Percentiles rank a stretch among this genome's conserved stretches.
These are phyloP conservation scores for Hypoxylon sp. DNA, from an alignment of 2,329 filamentous ascomycete species.

Conservation along the genomic window DNA sequence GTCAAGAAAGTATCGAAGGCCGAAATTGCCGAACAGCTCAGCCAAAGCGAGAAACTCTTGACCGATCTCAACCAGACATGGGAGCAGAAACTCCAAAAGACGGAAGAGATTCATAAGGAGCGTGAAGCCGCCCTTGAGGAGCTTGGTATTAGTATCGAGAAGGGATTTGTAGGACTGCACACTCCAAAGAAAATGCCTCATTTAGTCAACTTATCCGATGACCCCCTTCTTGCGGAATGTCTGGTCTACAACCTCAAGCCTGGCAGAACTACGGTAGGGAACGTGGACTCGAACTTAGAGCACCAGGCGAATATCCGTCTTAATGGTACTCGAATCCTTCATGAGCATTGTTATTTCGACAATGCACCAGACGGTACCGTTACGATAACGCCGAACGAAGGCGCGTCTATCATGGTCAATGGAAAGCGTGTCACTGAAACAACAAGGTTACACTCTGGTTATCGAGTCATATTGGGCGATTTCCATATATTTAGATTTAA, in stretches of 20 bases:
- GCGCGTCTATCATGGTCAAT: slow-evolving; percentile 98
- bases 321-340: slow-evolving; percentile 92
- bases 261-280: slow-evolving; percentile 92
- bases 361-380: slow-evolving; percentile 89
- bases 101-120: slow-evolving; percentile 97
- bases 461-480: slow-evolving; percentile 94
- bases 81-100: slow-evolving; percentile 96
- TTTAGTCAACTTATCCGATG: slow-evolving; percentile 96
- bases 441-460: slow-evolving; percentile 89
- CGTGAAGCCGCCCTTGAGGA: slow-evolving; percentile 95
- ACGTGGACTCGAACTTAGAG: slow-evolving; percentile 85
- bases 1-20: slow-evolving; percentile 98
- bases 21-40: slow-evolving; percentile 96
- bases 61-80: slow-evolving; percentile 98
- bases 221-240: slow-evolving; percentile 93
- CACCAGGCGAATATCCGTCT: slow-evolving; percentile 88
- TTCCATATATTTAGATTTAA: slow-evolving; percentile 99
- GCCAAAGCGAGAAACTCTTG: slow-evolving; percentile 96
- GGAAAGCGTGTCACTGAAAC: slow-evolving; percentile 90
- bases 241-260: slow-evolving; percentile 98
- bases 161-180: slow-evolving; percentile 94
- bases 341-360: slow-evolving; percentile 94
- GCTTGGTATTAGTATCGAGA: slow-evolving; percentile 98
- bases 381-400: slow-evolving; percentile 89
- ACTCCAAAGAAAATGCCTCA: slow-evolving; percentile 99